phyloP scores from a whole-genome alignment of 73 alveolate species.

The Breviolum minutum region DNA sequence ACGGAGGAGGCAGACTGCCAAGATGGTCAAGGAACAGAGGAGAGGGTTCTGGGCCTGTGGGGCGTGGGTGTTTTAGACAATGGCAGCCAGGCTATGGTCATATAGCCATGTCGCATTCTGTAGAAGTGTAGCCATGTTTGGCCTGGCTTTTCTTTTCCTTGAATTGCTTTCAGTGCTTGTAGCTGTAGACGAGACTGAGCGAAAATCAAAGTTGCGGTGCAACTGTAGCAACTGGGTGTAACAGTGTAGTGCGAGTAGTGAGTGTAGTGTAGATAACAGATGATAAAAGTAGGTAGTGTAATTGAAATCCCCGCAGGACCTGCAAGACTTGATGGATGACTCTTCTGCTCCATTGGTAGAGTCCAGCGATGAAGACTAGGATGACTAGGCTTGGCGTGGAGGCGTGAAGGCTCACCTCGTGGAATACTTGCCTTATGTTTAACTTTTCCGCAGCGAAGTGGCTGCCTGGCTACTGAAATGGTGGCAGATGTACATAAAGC shows the following conservation, averaged over 20 bases:
- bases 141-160: too few relatives aligned
- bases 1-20: background rate
- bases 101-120: too few relatives aligned
- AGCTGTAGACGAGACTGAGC: background rate
- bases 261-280: too few relatives aligned
- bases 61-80: background rate
- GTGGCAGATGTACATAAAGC: background rate
- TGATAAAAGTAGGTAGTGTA: too few relatives aligned
- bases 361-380: constrained; percentile 7
- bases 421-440: background rate
- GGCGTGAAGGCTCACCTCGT: background rate
- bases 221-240: too few relatives aligned
- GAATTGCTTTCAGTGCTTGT: background rate
- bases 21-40: background rate
- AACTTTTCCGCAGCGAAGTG: constrained; percentile 43
- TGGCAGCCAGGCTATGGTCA: too few relatives aligned
- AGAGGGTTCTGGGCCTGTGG: background rate
- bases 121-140: too few relatives aligned
- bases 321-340: constrained; percentile 53
- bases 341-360: constrained; percentile 14
- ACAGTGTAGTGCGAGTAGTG: too few relatives aligned
- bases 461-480: background rate
- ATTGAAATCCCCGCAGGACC: background rate
- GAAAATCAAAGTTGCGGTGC: too few relatives aligned
- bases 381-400: background rate